Base-by-base conservation (phyloP, 208 protist genomes). In the Crithidia fasciculata region DNA sequence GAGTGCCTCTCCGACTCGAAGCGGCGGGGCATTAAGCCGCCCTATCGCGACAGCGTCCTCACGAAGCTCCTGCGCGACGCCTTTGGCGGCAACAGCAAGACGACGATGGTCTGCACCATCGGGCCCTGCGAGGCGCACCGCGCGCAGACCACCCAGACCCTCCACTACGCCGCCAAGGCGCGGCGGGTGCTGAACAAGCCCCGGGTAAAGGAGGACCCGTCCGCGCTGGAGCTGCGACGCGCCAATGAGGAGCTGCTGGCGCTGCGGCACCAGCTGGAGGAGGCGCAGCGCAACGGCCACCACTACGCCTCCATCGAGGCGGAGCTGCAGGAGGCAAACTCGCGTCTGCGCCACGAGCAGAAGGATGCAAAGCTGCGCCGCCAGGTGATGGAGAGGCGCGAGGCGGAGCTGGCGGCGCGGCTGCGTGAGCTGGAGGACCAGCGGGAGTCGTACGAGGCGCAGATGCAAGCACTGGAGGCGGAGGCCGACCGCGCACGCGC, bases 11-110 rank as follows among this genome's bases (percentile, higher is more conserved):
- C 86, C 10, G 87, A 94, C 73, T 13, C 61, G 18, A 73, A 81
- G 69, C 81, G 82, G n/a, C 82, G 90, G 41, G 80, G 84, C 39
- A 90, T 93, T 61, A 84, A 87, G 67, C 91, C 93, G 44, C 90
- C 91, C 13, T 97, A 95, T 80, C 85, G 94, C 44, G 86, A 95
- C 53, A 95, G 89, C 45, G 82, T 86, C 8, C 89, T 96, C 28
- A 97, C 94, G 43, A 95, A 95, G 68, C 74, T 97, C 8, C 83
- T 97, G 6, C 83, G 86, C 18, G 92, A 97, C 65, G 84, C 89
- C 28, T 95, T 97, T 65, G 94, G 90, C 49, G 92, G 94, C 56
- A 95, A 96, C 80, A 93, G 87, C 79, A 96, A 96, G 64, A 97
- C 91, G 10, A 94, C 91, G 54, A 89, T 97, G 77, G 74, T 97